Evolutionary conservation across 805 yeast genomes (phyloP), one percentile per base, ranked within the genome.

Genomic region (Candida taoyuanica): DNA sequence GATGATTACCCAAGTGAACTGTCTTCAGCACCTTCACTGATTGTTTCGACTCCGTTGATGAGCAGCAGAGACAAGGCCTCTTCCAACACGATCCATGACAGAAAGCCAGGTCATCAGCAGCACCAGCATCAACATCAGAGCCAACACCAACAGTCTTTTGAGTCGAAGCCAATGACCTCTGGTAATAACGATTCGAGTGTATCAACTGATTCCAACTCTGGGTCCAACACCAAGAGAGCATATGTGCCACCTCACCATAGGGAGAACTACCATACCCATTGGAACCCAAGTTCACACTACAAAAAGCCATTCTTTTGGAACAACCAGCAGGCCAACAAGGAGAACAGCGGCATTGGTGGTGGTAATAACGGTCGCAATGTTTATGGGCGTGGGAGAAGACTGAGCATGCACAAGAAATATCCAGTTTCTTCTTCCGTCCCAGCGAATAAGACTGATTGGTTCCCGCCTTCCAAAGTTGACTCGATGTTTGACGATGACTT

Each of bases 241-340:
- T 74, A 74, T 46, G 62, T 74, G 16, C 78, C 78, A 19, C 80
- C 80, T 12, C 79, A 74, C 49, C 77, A 72, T 42, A 63, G 80
- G 48, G 60, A 68, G 37, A 60, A 62, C 42, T 46, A 50, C 21
- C 39, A 39, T 24, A 37, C 37, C 24, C 44, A 39, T n/a, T 42
- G 45, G 44, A 39, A 42, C 13, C 42, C 28, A 26, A 31, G 19
- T 15, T 8, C 37, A 23, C 45, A 37, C n/a, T 14, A 24, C 19
- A 39, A 37, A 35, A 43, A 41, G 37, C 49, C 53, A 34, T 46
- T 44, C 32, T 45, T 39, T 34, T 45, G 49, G 49, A 40, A 23
- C 28, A 25, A 20, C 13, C 3, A 31, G 19, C 34, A 37, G 16
- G 6, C 29, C 35, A 24, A 25, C 23, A 30, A 24, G n/a, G n/a